Base-by-base conservation (phyloP, 331 rosid genomes). In the Quercus tomentella region DNA sequence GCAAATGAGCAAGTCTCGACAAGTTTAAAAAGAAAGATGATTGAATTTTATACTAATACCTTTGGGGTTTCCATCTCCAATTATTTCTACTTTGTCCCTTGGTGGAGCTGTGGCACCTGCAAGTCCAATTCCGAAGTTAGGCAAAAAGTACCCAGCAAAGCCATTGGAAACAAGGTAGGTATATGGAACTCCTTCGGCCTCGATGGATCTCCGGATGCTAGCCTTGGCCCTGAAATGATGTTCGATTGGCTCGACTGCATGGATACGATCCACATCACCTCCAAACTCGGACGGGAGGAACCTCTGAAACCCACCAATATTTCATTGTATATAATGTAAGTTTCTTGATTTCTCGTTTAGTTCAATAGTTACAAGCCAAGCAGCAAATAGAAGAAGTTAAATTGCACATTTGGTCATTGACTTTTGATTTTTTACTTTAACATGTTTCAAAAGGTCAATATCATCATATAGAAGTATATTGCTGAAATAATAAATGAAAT, bases 251-350 rank as follows among this genome's bases (percentile, higher is more conserved):
- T 80, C 90, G 41, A 88, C 89, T 0, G 87, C 88, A 30, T 85
- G 72, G 2, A 26, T 75, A 6, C 86, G 77, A 72, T 84, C 93
- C 54, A 80, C 94, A 76, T 91, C 93, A 30, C 69, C 80, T 58
- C 96, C 93, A 80, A 91, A 93, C 77, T 89, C 97, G 0, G 94
- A 91, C 4, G 96, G 96, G 30, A 93, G 60, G 71, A 88, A 93
- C 55, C 94, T 89, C 94, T 89, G 82, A 15, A 4, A 28, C 66
- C 15, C 28, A 60, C 5, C 12, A 5, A 60, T 49, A 12, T 49
- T 49, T 49, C 54, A 49, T 49, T 49, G 54, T 49, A 49, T 10
- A 14, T 49, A 10, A 10, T 10, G 5, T 49, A 10, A 10, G 54
- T 45, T 45, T 12, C 16, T 45, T 45, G 16, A 45, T 45, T 12